These are phyloP conservation scores for Pyrenopolyporus hunteri DNA, from an alignment of 495 filamentous ascomycete genomes.

Conservation along the genomic window DNA sequence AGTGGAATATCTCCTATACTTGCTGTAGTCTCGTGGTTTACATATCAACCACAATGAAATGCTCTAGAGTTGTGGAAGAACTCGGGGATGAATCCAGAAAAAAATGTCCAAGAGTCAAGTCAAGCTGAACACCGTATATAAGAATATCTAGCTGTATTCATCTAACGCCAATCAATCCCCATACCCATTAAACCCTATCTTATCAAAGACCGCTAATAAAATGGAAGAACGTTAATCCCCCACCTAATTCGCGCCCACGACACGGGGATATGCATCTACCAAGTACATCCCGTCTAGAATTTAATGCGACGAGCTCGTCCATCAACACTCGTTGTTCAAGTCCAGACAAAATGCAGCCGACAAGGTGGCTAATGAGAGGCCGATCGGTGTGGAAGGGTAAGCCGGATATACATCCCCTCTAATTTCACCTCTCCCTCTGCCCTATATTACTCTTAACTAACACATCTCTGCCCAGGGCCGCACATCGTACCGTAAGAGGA, in stretches of 20 bases:
- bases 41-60: no score
- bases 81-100: no score
- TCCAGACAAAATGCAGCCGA: constrained; percentile 57
- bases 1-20: no score
- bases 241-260: not conserved
- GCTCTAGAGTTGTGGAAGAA: no score
- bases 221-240: not conserved
- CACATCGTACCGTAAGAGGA: constrained; percentile 73
- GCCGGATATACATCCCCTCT: not conserved
- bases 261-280: not conserved
- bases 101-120: no score
- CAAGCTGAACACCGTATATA: no score
- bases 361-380: constrained; percentile 55
- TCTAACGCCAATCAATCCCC: no score
- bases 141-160: no score
- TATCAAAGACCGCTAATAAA: not conserved
- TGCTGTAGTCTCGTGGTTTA: no score
- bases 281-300: constrained; percentile 2
- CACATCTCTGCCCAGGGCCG: constrained; percentile 57
- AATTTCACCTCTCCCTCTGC: not conserved
- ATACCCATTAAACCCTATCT: not conserved
- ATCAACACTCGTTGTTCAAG: constrained; percentile 6
- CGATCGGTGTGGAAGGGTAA: constrained; percentile 66
- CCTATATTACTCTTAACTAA: constrained; percentile 6
- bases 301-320: constrained; percentile 24